Percentiles rank a stretch among this genome's conserved stretches.
These are phyloP conservation scores for Monosporozyma yasuniensis DNA, from an alignment of 805 yeast species.

Conservation along the genomic window DNA sequence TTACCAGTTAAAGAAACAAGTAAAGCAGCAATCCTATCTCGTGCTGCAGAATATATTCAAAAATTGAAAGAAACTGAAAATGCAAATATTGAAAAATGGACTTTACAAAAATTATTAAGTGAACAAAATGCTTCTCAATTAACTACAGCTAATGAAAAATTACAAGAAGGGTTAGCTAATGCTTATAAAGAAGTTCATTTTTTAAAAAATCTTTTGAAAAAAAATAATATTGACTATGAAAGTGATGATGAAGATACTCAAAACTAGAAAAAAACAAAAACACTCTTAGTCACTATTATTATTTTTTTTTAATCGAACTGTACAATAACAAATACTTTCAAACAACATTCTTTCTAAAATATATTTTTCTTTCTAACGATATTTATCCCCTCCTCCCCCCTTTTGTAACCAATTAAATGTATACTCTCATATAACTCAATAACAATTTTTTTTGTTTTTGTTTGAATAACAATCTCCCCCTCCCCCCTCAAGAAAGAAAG, in stretches of 20 bases:
- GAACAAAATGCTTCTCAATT: slow-evolving; percentile 88
- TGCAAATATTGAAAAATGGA: slow-evolving; percentile 88
- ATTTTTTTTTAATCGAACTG: neutral
- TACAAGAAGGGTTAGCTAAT: slow-evolving; percentile 79
- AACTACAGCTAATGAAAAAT: slow-evolving; percentile 74
- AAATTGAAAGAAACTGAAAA: slow-evolving; percentile 84
- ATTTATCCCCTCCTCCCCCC: neutral
- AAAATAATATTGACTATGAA: slow-evolving; percentile 7
- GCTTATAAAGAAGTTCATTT: slow-evolving; percentile 88
- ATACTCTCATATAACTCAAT: neutral
- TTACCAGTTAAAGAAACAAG: slow-evolving; percentile 74
- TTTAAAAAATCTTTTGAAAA: slow-evolving; percentile 47
- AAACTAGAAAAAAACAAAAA: neutral
- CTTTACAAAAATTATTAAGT: slow-evolving; percentile 81
- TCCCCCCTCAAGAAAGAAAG: too few species aligned
- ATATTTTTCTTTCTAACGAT: neutral
- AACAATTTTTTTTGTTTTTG: too few species aligned
- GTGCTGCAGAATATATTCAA: slow-evolving; percentile 86
- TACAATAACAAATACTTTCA: neutral
- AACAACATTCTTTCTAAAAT: neutral
- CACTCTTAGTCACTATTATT: too few species aligned
- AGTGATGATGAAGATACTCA: neutral
- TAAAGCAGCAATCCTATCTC: slow-evolving; percentile 79
- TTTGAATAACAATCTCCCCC: too few species aligned
- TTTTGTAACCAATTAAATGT: neutral